These are phyloP conservation scores for Lecanoromycetidae sp. DNA, from an alignment of 2,329 filamentous ascomycete species.

Conservation along the genomic window DNA sequence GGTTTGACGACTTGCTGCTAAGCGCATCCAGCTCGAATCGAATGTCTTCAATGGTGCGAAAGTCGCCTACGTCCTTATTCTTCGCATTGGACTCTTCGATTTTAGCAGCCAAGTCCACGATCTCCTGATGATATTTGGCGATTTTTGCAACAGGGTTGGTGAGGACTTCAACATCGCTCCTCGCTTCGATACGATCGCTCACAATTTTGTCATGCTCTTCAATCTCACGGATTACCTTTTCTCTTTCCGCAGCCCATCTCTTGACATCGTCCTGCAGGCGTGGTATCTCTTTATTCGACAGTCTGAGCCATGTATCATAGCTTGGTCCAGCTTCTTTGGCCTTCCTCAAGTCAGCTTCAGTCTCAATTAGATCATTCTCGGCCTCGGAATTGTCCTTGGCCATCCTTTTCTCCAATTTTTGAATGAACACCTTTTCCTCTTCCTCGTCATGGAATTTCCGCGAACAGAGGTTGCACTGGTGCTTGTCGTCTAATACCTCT, in stretches of 20 bases:
- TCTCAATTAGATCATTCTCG: conserved; percentile 47
- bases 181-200: conserved; percentile 48
- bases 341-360: conserved; percentile 41
- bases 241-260: conserved; percentile 49
- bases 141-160: conserved; percentile 67
- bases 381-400: conserved; percentile 42
- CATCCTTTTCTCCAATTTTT: conserved; percentile 50
- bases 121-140: conserved; percentile 57
- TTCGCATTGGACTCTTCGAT: conserved; percentile 64
- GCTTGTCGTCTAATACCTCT: conserved; percentile 51
- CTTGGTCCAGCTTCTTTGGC: conserved; percentile 52
- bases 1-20: conserved; percentile 52
- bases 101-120: conserved; percentile 57
- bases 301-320: conserved; percentile 62
- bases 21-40: conserved; percentile 59
- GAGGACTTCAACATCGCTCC: conserved; percentile 63
- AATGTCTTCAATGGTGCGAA: conserved; percentile 69
- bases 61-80: conserved; percentile 53
- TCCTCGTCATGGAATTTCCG: conserved; percentile 51
- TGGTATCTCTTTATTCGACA: conserved; percentile 59
- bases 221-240: conserved; percentile 46
- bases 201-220: conserved; percentile 59
- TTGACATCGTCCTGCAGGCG: conserved; percentile 51
- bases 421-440: conserved; percentile 51
- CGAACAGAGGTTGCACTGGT: conserved; percentile 65